Evolutionary conservation across 257 asterid genomes (phyloP).

Genomic region (Orobanche coerulescens): DNA sequence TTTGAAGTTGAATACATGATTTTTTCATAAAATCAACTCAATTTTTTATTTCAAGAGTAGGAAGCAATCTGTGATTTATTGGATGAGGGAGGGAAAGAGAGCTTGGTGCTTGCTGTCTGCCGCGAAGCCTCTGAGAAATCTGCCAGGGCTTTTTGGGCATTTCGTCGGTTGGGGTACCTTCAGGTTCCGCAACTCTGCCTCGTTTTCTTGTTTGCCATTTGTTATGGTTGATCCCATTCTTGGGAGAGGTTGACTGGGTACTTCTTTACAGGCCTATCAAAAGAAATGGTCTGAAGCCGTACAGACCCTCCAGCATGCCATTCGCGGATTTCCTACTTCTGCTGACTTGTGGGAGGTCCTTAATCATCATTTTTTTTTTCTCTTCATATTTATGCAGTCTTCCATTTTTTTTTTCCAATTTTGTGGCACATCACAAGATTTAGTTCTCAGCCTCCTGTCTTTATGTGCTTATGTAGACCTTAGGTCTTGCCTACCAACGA

Average conservation of each 20-base stretch:
- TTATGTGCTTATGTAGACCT: conserved; percentile 45
- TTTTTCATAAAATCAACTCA: conserved; percentile 2
- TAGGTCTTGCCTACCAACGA: conserved; percentile 88
- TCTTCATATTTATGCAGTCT: neutral
- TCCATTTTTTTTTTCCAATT: conserved; percentile 6
- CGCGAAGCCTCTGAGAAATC: conserved; percentile 73
- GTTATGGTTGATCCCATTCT: neutral
- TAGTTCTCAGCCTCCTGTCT: conserved; percentile 9
- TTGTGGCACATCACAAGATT: neutral
- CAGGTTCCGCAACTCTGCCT: conserved; percentile 39
- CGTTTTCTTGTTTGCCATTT: neutral
- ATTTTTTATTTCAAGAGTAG: conserved; percentile 29
- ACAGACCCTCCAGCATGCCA: conserved; percentile 85
- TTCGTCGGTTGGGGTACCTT: conserved; percentile 78
- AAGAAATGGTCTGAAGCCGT: conserved; percentile 91
- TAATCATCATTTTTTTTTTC: neutral
- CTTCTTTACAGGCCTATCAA: conserved; percentile 55
- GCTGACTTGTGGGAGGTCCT: conserved; percentile 95
- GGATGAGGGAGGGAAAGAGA: conserved; percentile 66
- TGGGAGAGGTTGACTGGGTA: conserved; percentile 6
- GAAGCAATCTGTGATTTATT: conserved; percentile 77
- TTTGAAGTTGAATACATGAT: conserved; percentile 6
- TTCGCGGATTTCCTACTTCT: conserved; percentile 82
- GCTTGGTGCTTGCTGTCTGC: conserved; percentile 71
- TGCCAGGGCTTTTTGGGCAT: conserved; percentile 96